Base-by-base conservation (phyloP, 2,329 filamentous ascomycete species). In the Capronia epimyces region DNA sequence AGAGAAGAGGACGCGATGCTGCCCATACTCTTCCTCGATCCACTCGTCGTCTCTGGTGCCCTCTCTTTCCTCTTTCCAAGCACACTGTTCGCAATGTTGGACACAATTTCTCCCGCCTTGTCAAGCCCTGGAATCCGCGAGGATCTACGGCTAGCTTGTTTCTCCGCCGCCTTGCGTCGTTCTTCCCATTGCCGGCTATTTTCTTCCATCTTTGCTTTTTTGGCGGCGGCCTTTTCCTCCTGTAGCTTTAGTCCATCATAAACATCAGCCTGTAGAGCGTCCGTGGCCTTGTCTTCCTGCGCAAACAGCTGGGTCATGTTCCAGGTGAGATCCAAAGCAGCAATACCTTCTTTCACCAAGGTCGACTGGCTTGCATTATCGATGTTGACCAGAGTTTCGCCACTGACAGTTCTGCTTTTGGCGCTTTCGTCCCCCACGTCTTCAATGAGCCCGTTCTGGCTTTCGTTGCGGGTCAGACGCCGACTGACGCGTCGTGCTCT, bases 11-110 rank as follows among this genome's bases (percentile, higher is more conserved):
- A 8, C n/a, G 36, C 45, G 1, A 56, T 53, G n/a, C 37, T 32
- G 12, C 49, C 58, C 36, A 62, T 50, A 46, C 63, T 65, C 64
- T 74, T 44, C 79, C 66, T 86, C 77, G 67, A 78, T 74, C 46
- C 88, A 65, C 54, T 78, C 41, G 64, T 62, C 22, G 84, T 65
- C 61, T 86, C 83, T 52, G 82, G 78, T 29, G 80, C 66, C 49
- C 72, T 74, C 21, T 68, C 61, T 20, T 75, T 61, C 43, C 81
- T 77, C 67, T 87, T 88, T 52, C 80, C 75, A 21, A 85, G 65
- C 20, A 75, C 72, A 40, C 44, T 61, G 10, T 46, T 56, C 43
- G 76, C 77, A 73, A 81, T 62, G 64, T 68, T 52, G 4, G 59
- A 56, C 67, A 73, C 40, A 72, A 69, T 10, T 65, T 72, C 62